Evolutionary conservation across 2,329 filamentous ascomycete species (phyloP).

Genomic region (Xylariales sp.): DNA sequence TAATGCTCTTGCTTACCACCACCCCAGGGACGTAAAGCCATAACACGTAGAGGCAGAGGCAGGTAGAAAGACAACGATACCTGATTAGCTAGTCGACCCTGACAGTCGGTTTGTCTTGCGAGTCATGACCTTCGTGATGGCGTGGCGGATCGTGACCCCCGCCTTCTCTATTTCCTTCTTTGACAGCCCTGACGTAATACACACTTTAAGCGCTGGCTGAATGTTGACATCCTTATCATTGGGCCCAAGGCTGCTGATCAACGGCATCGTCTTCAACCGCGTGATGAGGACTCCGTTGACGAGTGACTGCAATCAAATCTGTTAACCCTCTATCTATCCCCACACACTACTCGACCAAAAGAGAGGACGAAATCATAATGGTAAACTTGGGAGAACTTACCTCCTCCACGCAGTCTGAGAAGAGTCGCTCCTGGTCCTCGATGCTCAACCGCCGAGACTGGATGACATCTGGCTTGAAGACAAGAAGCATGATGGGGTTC

Average conservation of each 20-base stretch:
- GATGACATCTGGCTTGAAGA: constrained; percentile 85
- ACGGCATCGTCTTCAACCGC: constrained; percentile 81
- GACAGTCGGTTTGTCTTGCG: constrained; percentile 66
- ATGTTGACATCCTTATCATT: constrained; percentile 77
- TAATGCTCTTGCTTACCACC: constrained; percentile 17
- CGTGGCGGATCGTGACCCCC: constrained; percentile 86
- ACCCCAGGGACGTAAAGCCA: constrained; percentile 20
- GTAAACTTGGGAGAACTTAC: constrained; percentile 61
- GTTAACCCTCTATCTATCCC: constrained; percentile 8
- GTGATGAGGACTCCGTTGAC: constrained; percentile 91
- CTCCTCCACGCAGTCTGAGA: constrained; percentile 97
- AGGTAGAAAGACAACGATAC: constrained; percentile 32
- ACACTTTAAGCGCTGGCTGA: constrained; percentile 89
- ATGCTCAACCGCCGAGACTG: constrained; percentile 73
- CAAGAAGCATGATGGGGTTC: constrained; percentile 87
- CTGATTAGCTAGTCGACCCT: constrained; percentile 50
- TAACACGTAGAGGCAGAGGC: constrained; percentile 31
- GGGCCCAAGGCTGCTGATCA: constrained; percentile 68
- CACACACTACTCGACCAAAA: not conserved
- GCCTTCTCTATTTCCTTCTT: constrained; percentile 98
- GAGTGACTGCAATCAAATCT: constrained; percentile 68
- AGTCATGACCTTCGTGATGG: constrained; percentile 91
- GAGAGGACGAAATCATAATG: not conserved
- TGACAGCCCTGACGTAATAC: constrained; percentile 85
- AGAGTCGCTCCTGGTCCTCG: constrained; percentile 83